Evolutionary conservation across 352 stramenopile genomes (phyloP).

Genomic region (Poterioochromonas sp.): DNA sequence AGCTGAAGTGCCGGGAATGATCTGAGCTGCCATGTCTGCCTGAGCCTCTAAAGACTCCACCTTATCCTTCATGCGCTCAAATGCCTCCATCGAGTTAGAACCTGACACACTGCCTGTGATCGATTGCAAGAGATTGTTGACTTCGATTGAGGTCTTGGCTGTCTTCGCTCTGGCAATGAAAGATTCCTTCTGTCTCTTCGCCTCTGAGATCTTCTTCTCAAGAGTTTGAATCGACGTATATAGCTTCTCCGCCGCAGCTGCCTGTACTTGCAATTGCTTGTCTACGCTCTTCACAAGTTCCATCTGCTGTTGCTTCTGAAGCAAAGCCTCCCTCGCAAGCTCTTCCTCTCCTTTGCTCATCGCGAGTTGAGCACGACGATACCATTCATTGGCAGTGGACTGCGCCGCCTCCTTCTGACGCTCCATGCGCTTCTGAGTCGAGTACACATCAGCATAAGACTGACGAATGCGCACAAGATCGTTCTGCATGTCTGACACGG

Average conservation of each 20-base stretch:
- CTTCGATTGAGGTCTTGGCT: slow-evolving; percentile 18
- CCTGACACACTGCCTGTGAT: slow-evolving; percentile 46
- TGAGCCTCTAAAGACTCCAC: slow-evolving; percentile 64
- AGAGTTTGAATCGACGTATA: slow-evolving; percentile 62
- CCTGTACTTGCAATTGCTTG: slow-evolving; percentile 58
- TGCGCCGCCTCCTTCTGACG: slow-evolving; percentile 62
- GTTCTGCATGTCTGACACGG: slow-evolving; percentile 52
- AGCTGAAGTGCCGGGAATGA: neutral
- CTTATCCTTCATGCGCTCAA: slow-evolving; percentile 70
- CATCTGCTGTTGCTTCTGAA: slow-evolving; percentile 50
- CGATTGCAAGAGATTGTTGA: slow-evolving; percentile 66
- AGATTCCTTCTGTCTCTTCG: slow-evolving; percentile 46
- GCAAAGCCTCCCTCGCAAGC: slow-evolving; percentile 61
- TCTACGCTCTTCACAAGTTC: slow-evolving; percentile 49
- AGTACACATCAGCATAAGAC: slow-evolving; percentile 65
- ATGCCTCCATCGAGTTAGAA: slow-evolving; percentile 63
- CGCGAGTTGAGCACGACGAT: slow-evolving; percentile 64
- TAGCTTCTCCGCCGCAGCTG: slow-evolving; percentile 55
- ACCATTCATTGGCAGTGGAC: slow-evolving; percentile 42
- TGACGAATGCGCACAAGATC: slow-evolving; percentile 70
- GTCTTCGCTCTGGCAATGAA: neutral
- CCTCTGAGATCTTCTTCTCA: slow-evolving; percentile 64
- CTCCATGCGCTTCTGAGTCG: slow-evolving; percentile 63
- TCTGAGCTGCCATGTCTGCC: slow-evolving; percentile 41
- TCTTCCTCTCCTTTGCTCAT: slow-evolving; percentile 64